Conservation (phyloP, 2,329 filamentous ascomycete species). For the Apiospora malaysiana region DNA sequence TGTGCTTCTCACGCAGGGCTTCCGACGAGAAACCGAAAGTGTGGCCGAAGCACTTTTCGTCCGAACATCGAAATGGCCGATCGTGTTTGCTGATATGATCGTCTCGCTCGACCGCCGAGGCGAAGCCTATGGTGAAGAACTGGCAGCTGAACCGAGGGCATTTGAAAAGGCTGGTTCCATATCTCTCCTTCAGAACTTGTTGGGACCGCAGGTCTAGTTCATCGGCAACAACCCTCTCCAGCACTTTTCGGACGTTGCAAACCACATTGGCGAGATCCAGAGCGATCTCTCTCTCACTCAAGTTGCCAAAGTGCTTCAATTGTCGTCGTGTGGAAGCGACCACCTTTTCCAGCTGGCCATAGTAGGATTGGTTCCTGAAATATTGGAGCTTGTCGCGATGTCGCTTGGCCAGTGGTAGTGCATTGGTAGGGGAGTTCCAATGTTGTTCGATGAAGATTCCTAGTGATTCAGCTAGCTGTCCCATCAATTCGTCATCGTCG, state of each 20-base stretch:
- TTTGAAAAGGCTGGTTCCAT: constrained; percentile 45
- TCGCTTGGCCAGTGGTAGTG: not conserved
- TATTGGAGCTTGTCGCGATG: constrained; percentile 18
- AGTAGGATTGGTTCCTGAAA: not conserved
- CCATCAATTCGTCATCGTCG: not conserved
- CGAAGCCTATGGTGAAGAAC: constrained; percentile 49
- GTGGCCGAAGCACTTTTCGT: constrained; percentile 2
- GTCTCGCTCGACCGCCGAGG: constrained; percentile 36
- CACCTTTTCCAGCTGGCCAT: not conserved
- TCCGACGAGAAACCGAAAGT: not conserved
- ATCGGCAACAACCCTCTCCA: not conserved
- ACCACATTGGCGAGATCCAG: not conserved
- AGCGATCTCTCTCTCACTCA: not conserved
- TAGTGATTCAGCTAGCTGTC: constrained; percentile 4
- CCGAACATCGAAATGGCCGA: constrained; percentile 42
- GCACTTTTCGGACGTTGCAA: not conserved
- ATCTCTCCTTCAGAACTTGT: constrained; percentile 31
- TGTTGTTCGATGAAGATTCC: constrained; percentile 21
- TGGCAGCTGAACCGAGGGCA: constrained; percentile 45
- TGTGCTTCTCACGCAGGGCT: not conserved
- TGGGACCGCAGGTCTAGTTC: not conserved
- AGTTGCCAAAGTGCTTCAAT: not conserved
- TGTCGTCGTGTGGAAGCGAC: not conserved
- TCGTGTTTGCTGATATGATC: constrained; percentile 43
- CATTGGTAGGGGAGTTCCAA: constrained; percentile 11